Conservation (phyloP, 352 stramenopile genomes). For the Lagenidium giganteum region DNA sequence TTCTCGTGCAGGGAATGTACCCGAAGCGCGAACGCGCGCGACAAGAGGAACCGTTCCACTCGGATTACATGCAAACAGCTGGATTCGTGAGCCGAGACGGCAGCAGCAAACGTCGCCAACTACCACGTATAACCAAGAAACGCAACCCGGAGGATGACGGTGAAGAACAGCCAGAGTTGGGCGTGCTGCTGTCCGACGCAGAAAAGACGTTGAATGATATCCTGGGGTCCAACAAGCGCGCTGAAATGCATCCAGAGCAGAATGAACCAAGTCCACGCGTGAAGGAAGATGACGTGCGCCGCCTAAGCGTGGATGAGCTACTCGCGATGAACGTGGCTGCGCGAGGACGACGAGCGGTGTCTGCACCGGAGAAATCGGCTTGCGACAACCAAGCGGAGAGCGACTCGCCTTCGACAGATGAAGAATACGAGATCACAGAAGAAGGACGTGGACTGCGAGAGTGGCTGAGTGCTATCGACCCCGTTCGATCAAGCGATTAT, state of each 20-base stretch:
- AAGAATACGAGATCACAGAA: neutral
- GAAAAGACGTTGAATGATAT: conserved; percentile 48
- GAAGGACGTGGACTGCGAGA: conserved; percentile 27
- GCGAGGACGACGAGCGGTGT: too few species aligned
- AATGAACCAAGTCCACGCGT: conserved; percentile 21
- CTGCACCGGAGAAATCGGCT: conserved; percentile 32
- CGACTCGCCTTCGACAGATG: conserved; percentile 12
- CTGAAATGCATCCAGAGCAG: conserved; percentile 4
- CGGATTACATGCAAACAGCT: too few species aligned
- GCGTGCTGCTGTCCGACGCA: conserved; percentile 31
- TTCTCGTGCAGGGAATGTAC: too few species aligned
- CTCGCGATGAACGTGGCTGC: conserved; percentile 18
- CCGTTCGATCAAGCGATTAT: conserved; percentile 40
- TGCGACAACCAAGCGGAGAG: conserved; percentile 24
- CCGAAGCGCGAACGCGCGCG: too few species aligned
- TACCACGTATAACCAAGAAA: too few species aligned
- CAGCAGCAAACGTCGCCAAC: too few species aligned
- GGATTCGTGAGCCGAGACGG: too few species aligned
- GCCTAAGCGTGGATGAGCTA: conserved; percentile 54
- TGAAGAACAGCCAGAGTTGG: conserved; percentile 22
- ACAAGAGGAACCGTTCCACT: too few species aligned
- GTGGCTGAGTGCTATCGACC: conserved; percentile 57
- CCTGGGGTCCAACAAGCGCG: conserved; percentile 18
- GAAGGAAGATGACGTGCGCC: conserved; percentile 34
- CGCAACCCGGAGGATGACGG: conserved; percentile 14